Conservation (phyloP, 805 yeast species). For the Hanseniaspora mollemarum region DNA sequence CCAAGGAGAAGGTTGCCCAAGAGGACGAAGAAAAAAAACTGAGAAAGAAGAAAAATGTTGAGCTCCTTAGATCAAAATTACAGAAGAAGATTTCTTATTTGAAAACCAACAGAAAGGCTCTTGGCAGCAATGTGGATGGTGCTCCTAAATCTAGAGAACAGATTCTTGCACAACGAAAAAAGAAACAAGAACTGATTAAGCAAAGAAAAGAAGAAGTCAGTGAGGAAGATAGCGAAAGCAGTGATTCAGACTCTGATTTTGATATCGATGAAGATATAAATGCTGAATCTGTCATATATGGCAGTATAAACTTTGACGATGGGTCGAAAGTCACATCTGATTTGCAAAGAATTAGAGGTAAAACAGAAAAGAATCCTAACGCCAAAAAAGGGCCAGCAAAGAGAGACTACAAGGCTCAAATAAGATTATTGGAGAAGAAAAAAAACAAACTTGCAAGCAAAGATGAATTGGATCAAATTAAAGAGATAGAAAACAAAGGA, state of each 20-base stretch:
- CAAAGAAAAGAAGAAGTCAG: slow-evolving; percentile 28
- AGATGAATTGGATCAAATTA: slow-evolving; percentile 49
- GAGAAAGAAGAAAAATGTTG: slow-evolving; percentile 20
- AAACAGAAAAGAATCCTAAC: slow-evolving; percentile 31
- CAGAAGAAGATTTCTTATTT: slow-evolving; percentile 58
- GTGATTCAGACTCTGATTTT: slow-evolving; percentile 32
- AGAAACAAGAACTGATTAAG: slow-evolving; percentile 30
- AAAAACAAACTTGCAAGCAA: slow-evolving; percentile 49
- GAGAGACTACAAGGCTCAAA: slow-evolving; percentile 74
- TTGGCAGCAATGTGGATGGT: slow-evolving; percentile 68
- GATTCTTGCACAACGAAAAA: slow-evolving; percentile 54
- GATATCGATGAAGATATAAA: slow-evolving; percentile 27
- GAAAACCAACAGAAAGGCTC: slow-evolving; percentile 79
- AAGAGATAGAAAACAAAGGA: slow-evolving; percentile 55
- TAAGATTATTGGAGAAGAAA: slow-evolving; percentile 61
- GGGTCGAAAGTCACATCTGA: slow-evolving; percentile 74
- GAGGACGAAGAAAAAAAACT: slow-evolving; percentile 20
- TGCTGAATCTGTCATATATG: slow-evolving; percentile 48
- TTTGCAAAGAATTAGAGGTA: slow-evolving; percentile 44
- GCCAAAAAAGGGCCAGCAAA: slow-evolving; percentile 73
- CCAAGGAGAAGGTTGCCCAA: slow-evolving; percentile 20
- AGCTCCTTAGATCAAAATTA: slow-evolving; percentile 59
- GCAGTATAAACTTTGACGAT: slow-evolving; percentile 70
- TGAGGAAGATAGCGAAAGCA: slow-evolving; percentile 25
- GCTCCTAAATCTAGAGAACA: slow-evolving; percentile 81